Evolutionary conservation across 176 grass and related monocot genomes (phyloP), one percentile per base, ranked within the genome.

Genomic region (Microstegium vimineum): DNA sequence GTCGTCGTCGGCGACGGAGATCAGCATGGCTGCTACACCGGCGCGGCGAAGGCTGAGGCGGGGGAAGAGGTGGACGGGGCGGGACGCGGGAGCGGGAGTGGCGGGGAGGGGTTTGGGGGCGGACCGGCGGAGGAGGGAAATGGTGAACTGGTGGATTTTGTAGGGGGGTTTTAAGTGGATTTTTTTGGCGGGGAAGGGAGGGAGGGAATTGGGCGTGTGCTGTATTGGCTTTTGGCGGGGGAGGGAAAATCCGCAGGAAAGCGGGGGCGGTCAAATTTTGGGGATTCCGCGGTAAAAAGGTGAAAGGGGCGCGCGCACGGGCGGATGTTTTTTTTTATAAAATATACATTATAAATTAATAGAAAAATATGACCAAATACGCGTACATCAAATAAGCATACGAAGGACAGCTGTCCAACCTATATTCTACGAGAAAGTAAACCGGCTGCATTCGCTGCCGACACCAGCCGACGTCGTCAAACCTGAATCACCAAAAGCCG

Each of bases 101-200:
- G 46, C 6, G 62, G 49, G 22, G 10, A 23, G 16, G 18, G 17
- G 74, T 59, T 76, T 84, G 81, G 81, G 63, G 52, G 46, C 16
- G 46, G 76, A 22, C 3, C n/a, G n/a, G n/a, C n/a, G n/a, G n/a
- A n/a, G 35, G 74, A 52, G 85, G 70, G 79, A 60, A 69, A 59
- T 28, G 66, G 71, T 27, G 51, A 64, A 46, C 16, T 72, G 69
- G 14, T 4, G 69, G 2, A 25, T 5, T 37, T 37, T 12, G 20
- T 36, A 8, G 59, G 16, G 10, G 26, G 71, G 70, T 0, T 47
- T 75, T 77, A 59, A 40, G 23, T 8, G 30, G 23, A 13, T 66
- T 82, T 43, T 64, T 87, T 78, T 72, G 51, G 73, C 54, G 86
- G 79, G 66, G 54, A 62, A 69, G 25, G 25, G 75, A 5, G 8